These are phyloP conservation scores for Daedaleopsis nitida DNA, from an alignment of 768 basidiomycete species.

Conservation along the genomic window DNA sequence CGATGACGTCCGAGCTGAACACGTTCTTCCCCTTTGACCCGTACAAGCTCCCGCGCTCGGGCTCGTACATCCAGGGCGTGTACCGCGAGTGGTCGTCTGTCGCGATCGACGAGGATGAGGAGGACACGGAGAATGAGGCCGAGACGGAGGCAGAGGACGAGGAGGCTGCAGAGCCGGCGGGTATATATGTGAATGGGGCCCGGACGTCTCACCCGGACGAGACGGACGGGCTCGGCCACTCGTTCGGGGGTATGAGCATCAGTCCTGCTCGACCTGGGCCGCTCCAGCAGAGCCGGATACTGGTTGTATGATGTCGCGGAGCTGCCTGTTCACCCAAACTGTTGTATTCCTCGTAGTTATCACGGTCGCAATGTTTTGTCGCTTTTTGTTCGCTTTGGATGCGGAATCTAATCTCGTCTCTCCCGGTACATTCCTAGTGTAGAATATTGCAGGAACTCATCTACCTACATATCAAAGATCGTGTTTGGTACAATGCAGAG, in stretches of 20 bases:
- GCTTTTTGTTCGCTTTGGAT: slow-evolving; percentile 1
- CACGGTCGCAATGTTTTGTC: background rate
- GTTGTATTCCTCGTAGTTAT: background rate
- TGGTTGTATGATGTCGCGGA: background rate
- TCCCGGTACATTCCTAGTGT: too few species aligned
- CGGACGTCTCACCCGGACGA: slow-evolving; percentile 31
- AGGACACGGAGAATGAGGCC: slow-evolving; percentile 58
- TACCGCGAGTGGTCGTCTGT: slow-evolving; percentile 92
- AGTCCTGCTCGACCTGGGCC: slow-evolving; percentile 51
- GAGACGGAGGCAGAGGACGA: slow-evolving; percentile 43
- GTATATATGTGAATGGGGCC: slow-evolving; percentile 26
- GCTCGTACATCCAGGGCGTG: slow-evolving; percentile 73
- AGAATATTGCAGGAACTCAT: too few species aligned
- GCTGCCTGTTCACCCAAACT: background rate
- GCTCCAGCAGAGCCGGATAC: background rate
- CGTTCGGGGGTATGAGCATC: slow-evolving; percentile 83
- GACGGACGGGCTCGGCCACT: slow-evolving; percentile 60
- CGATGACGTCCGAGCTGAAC: slow-evolving; percentile 71
- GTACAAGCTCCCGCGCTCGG: slow-evolving; percentile 83
- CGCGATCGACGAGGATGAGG: slow-evolving; percentile 67
- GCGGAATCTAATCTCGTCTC: too few species aligned
- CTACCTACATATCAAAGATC: too few species aligned
- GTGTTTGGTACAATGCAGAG: background rate
- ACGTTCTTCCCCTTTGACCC: slow-evolving; percentile 99
- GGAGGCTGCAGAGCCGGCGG: slow-evolving; percentile 1